Evolutionary conservation across 305 asterid genomes (phyloP).

Genomic region (Fraxinus dipetala): DNA sequence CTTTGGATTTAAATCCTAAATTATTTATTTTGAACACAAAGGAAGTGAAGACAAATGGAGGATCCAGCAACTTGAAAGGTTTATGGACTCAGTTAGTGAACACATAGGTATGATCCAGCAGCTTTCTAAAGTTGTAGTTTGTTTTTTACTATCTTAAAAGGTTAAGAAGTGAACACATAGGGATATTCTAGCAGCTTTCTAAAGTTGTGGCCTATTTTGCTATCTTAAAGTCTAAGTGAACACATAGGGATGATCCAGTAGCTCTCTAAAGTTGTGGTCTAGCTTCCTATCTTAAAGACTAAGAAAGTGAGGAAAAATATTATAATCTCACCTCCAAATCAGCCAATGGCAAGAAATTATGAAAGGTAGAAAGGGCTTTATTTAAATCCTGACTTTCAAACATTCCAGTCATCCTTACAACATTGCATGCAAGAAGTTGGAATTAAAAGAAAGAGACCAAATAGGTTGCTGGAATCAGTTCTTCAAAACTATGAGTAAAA

Average conservation of each 20-base stretch:
- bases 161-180: too few relatives aligned
- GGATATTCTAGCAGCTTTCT: too few relatives aligned
- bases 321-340: background rate
- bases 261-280: background rate
- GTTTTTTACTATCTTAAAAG: too few relatives aligned
- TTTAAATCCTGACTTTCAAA: background rate
- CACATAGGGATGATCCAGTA: background rate
- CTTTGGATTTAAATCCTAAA: too few relatives aligned
- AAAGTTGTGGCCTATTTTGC: background rate
- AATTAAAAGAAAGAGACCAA: background rate
- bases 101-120: background rate
- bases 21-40: too few relatives aligned
- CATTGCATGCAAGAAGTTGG: background rate
- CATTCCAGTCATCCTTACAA: background rate
- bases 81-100: background rate
- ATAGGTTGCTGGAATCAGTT: background rate
- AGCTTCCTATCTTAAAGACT: background rate
- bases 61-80: background rate
- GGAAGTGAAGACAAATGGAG: background rate
- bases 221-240: background rate
- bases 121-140: too few relatives aligned
- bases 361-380: background rate
- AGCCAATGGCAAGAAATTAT: background rate
- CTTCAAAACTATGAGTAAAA: background rate
- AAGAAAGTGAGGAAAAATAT: background rate